Evolutionary conservation across 208 protist genomes (phyloP).

Genomic region (Balamuthia mandrillaris): DNA sequence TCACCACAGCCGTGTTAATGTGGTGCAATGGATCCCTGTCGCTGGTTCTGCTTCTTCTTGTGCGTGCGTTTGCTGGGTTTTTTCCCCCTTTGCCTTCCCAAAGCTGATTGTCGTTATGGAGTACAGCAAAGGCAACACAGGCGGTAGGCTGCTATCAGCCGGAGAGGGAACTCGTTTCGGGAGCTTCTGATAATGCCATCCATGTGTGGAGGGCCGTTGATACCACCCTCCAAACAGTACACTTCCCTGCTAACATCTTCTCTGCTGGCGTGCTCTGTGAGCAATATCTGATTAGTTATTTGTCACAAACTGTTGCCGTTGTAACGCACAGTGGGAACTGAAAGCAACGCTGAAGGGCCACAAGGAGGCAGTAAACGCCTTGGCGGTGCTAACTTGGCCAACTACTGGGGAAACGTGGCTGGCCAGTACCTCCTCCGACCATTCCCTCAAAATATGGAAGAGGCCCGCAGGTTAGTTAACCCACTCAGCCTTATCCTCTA

Average conservation of each 20-base stretch:
- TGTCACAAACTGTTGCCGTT: background rate
- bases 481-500: too few relatives aligned
- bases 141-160: background rate
- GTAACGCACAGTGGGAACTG: background rate
- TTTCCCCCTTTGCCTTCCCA: too few relatives aligned
- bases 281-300: background rate
- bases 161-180: slow-evolving; percentile 47
- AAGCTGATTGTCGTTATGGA: background rate
- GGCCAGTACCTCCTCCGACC: slow-evolving; percentile 5
- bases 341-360: slow-evolving; percentile 6
- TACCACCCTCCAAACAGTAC: background rate
- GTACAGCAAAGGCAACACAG: too few relatives aligned
- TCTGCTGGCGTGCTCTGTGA: background rate
- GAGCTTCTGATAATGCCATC: slow-evolving; percentile 43
- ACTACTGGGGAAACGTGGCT: slow-evolving; percentile 12
- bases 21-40: slow-evolving; percentile 46
- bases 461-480: too few relatives aligned
- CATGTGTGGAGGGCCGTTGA: slow-evolving; percentile 14
- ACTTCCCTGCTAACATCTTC: background rate
- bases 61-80: background rate
- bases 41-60: background rate
- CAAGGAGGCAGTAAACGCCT: background rate
- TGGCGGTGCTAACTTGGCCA: background rate
- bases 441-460: slow-evolving; percentile 22
- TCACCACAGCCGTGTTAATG: slow-evolving; percentile 55